These are phyloP conservation scores for Fusarium tricinctum DNA, from an alignment of 2,329 filamentous ascomycete species.

Conservation along the genomic window DNA sequence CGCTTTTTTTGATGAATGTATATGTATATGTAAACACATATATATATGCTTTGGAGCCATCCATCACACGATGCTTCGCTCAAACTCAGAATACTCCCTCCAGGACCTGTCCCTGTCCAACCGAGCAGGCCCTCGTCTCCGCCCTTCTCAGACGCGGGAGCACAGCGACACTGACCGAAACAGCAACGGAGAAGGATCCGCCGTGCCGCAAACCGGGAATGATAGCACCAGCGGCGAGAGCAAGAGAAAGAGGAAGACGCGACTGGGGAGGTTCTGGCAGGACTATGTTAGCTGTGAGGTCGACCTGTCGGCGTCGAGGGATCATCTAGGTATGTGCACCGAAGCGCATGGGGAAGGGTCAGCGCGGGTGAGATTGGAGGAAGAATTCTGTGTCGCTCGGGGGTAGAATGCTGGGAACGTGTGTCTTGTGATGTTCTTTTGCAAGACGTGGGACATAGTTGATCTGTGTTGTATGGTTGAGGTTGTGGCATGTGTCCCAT, in stretches of 20 bases:
- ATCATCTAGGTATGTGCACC: slow-evolving; percentile 47
- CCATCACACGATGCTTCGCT: slow-evolving; percentile 26
- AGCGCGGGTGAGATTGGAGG: slow-evolving; percentile 30
- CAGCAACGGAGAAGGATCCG: slow-evolving; percentile 40
- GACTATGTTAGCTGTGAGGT: slow-evolving; percentile 48
- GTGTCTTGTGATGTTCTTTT: slow-evolving; percentile 13
- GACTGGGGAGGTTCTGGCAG: slow-evolving; percentile 38
- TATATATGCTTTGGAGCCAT: background rate
- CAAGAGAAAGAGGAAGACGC: slow-evolving; percentile 10
- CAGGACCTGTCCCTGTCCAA: slow-evolving; percentile 38
- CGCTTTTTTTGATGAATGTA: background rate
- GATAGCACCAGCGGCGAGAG: slow-evolving; percentile 6
- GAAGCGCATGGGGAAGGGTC: background rate
- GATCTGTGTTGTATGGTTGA: background rate
- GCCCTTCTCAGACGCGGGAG: background rate
- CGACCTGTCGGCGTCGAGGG: slow-evolving; percentile 42
- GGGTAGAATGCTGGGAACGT: background rate
- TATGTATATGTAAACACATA: background rate
- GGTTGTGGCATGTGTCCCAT: background rate
- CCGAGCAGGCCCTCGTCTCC: slow-evolving; percentile 1
- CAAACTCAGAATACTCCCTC: slow-evolving; percentile 43
- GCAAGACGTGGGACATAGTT: background rate
- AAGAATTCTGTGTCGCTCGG: slow-evolving; percentile 11
- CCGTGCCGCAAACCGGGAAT: slow-evolving; percentile 40
- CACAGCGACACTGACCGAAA: slow-evolving; percentile 7